Base-by-base conservation (phyloP, 2,329 filamentous ascomycete genomes). In the Phaeophleospora eucalypticola region DNA sequence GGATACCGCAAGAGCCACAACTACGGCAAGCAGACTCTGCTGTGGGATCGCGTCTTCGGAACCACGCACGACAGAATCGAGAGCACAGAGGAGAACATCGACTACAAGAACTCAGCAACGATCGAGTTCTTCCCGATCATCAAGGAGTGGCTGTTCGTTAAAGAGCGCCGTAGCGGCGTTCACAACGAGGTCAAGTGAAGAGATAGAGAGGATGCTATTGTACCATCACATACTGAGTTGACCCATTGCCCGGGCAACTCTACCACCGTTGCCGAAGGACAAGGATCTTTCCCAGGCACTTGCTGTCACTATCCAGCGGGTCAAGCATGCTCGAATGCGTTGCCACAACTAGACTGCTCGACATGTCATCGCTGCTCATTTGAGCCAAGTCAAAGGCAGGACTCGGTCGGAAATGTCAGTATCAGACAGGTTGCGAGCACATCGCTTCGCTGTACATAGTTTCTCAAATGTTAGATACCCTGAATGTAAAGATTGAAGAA, bases 1-100 rank as follows among this genome's bases (percentile, higher is more conserved):
- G 67, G 64, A 7, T 68, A 65, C 65, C 60, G 61, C 51, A 62
- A 65, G 54, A 68, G 65, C 36, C 54, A 60, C 14, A 69, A 69
- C 46, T 70, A 70, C 41, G 67, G 67, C 21, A 69, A 70, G 55
- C 67, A 70, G 49, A 69, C 65, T n/a, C 51, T 64, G 14, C 49
- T 69, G 3, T 70, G 67, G 67, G 67, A 70, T 45, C 56, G 59
- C 2, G 18, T 68, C 1, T 70, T 70, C 45, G 66, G 66, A 14
- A 58, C 53, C 29, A 55, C 36, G 10, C 49, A 45, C 59, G 46
- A 65, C 0, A 61, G 69, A 1, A 65, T 73, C 27, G 71, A 73
- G 54, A 51, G 46, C 19, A 37, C 16, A 27, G 37, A 51, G 34
- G 41, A 45, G 43, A 45, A 52, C 20, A 52, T 56, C 20, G 53